These are phyloP conservation scores for Blastomyces emzantsi DNA, from an alignment of 2,329 filamentous ascomycete genomes.

Conservation along the genomic window DNA sequence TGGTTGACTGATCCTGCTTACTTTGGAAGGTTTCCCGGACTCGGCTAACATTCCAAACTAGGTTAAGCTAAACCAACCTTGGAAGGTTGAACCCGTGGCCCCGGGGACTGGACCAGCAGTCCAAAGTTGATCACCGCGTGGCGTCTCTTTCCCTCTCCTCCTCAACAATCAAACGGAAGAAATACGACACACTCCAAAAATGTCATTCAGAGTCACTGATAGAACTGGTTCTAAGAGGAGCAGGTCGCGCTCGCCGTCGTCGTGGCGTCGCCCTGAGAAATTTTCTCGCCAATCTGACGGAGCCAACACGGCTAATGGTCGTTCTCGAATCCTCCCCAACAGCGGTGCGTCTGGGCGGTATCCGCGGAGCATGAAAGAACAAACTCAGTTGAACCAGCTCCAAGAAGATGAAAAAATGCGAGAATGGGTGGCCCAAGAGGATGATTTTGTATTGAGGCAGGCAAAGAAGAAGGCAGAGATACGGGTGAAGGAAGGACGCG, in stretches of 20 bases:
- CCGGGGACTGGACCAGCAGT: no score
- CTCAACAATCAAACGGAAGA: background rate
- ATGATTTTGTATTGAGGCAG: slow-evolving; percentile 91
- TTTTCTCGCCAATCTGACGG: slow-evolving; percentile 28
- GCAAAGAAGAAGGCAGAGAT: slow-evolving; percentile 98
- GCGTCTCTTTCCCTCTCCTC: background rate
- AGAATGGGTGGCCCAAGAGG: slow-evolving; percentile 86
- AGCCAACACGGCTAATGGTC: slow-evolving; percentile 12
- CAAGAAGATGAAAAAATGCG: slow-evolving; percentile 69
- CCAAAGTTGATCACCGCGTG: background rate
- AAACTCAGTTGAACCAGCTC: slow-evolving; percentile 44
- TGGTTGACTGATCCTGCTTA: background rate
- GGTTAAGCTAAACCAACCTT: background rate
- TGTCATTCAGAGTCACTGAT: slow-evolving; percentile 29
- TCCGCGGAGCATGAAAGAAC: slow-evolving; percentile 29
- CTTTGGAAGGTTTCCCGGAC: slow-evolving; percentile 8
- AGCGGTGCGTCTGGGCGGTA: slow-evolving; percentile 17
- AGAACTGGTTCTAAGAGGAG: slow-evolving; percentile 31
- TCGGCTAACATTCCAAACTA: slow-evolving; percentile 9
- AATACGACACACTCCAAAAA: slow-evolving; percentile 13
- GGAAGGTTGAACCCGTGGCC: no score
- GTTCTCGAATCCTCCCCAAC: slow-evolving; percentile 20
- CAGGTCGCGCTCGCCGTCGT: slow-evolving; percentile 36
- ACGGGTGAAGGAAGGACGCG: slow-evolving; percentile 80
- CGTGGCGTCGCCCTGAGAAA: slow-evolving; percentile 33